Conservation (phyloP, 1,284 basidiomycete genomes). For the Irpex sp. region DNA sequence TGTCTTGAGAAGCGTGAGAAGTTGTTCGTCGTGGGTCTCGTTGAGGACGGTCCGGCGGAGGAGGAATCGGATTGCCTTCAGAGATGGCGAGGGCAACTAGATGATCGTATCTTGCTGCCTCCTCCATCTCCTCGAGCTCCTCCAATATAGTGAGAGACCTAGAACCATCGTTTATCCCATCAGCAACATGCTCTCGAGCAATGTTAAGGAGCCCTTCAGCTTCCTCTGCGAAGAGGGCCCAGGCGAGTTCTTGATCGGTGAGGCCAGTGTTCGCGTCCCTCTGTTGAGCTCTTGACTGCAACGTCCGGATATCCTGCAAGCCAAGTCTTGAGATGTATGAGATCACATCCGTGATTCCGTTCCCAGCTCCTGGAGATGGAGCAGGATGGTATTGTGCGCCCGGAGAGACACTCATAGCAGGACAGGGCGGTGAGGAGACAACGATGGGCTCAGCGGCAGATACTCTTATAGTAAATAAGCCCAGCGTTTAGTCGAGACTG, state of each 20-base stretch:
- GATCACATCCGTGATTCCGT: constrained; percentile 9
- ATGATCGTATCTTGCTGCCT: constrained; percentile 31
- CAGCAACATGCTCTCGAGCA: constrained; percentile 28
- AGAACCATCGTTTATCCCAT: constrained; percentile 28
- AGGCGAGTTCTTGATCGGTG: constrained; percentile 47
- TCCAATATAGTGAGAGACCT: constrained; percentile 18
- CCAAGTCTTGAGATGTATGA: constrained; percentile 24
- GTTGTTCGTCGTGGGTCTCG: background rate
- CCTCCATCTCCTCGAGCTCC: constrained; percentile 26
- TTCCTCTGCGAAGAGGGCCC: constrained; percentile 40
- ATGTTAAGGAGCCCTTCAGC: constrained; percentile 29
- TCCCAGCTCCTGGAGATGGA: background rate
- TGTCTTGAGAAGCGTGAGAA: background rate
- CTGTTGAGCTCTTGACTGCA: constrained; percentile 35
- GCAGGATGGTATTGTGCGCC: no score
- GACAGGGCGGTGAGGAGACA: background rate
- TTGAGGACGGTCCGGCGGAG: constrained; percentile 13
- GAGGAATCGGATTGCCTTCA: constrained; percentile 23
- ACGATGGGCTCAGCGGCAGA: background rate
- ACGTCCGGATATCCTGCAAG: constrained; percentile 37
- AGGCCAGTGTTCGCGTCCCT: constrained; percentile 30
- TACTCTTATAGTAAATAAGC: background rate
- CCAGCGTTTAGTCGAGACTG: background rate
- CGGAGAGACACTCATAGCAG: background rate
- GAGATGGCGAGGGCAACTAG: constrained; percentile 31